These are phyloP conservation scores for Backusella liffmaniae DNA, from an alignment of 192 early-diverging fungal genomes.

Conservation along the genomic window DNA sequence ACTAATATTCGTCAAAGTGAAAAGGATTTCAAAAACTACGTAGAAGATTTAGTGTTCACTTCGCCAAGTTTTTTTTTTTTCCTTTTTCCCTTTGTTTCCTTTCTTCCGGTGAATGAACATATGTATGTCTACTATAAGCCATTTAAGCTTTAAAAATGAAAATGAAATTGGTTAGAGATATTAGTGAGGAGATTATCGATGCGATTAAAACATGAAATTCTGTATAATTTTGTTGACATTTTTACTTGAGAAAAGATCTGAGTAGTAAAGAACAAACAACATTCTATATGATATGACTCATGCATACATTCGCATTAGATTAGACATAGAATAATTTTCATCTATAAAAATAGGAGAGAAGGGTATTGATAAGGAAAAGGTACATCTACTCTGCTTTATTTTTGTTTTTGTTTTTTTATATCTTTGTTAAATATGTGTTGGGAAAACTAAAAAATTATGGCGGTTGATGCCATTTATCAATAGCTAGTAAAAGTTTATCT, in stretches of 20 bases:
- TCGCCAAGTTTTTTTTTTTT: neutral
- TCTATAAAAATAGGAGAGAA: neutral
- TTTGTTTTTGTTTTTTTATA: neutral
- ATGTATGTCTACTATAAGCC: neutral
- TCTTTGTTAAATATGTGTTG: neutral
- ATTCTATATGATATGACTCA: neutral
- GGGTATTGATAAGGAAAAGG: neutral
- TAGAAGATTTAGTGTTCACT: neutral
- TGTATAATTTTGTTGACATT: neutral
- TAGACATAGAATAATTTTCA: neutral
- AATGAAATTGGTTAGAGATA: neutral
- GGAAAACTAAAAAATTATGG: no score
- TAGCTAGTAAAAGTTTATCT: neutral
- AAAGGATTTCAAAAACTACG: neutral
- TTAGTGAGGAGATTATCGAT: neutral
- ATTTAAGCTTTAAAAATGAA: neutral
- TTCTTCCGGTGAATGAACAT: neutral
- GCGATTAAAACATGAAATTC: neutral
- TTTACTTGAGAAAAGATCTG: neutral
- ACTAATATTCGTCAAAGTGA: neutral
- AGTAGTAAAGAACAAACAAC: neutral
- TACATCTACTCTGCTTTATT: neutral
- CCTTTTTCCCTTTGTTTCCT: neutral
- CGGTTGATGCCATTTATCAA: neutral
- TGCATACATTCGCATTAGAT: neutral